phyloP scores from a whole-genome alignment of 805 yeast species.

The Saccharomycopsis guyanensis region DNA sequence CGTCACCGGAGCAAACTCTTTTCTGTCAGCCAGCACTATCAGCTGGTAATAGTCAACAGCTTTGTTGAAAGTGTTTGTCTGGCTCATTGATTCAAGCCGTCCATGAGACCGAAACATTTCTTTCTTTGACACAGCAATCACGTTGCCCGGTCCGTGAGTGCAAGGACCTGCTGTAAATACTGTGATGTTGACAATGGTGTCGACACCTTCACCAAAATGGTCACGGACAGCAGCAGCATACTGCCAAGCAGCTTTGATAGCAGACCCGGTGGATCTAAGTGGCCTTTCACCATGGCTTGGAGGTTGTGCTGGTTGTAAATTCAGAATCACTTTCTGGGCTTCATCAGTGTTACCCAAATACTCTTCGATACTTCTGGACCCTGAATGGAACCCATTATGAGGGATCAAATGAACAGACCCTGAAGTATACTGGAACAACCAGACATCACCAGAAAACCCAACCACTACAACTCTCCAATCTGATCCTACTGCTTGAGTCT shows the following conservation, averaged over 20 bases:
- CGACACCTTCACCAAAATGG: neutral
- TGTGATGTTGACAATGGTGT: slow-evolving; percentile 22
- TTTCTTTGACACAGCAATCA: slow-evolving; percentile 23
- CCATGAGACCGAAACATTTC: slow-evolving; percentile 30
- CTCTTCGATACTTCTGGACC: too few species aligned
- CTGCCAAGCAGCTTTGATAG: slow-evolving; percentile 26
- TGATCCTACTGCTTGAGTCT: neutral
- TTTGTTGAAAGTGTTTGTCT: slow-evolving; percentile 26
- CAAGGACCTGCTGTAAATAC: slow-evolving; percentile 35
- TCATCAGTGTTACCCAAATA: too few species aligned
- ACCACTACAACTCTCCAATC: neutral
- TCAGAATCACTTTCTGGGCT: neutral
- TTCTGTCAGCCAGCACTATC: slow-evolving; percentile 22
- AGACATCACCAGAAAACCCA: neutral
- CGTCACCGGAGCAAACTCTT: slow-evolving; percentile 21
- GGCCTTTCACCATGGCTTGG: neutral
- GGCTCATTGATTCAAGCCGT: slow-evolving; percentile 27
- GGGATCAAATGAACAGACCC: too few species aligned
- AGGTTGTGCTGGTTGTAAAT: neutral
- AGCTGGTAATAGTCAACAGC: slow-evolving; percentile 21
- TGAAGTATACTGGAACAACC: neutral
- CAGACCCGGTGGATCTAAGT: slow-evolving; percentile 31
- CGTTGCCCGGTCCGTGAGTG: slow-evolving; percentile 31
- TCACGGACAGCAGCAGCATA: neutral
- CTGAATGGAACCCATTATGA: too few species aligned